These are phyloP conservation scores for Salvia hispanica DNA, from an alignment of 257 asterid species.

Conservation along the genomic window DNA sequence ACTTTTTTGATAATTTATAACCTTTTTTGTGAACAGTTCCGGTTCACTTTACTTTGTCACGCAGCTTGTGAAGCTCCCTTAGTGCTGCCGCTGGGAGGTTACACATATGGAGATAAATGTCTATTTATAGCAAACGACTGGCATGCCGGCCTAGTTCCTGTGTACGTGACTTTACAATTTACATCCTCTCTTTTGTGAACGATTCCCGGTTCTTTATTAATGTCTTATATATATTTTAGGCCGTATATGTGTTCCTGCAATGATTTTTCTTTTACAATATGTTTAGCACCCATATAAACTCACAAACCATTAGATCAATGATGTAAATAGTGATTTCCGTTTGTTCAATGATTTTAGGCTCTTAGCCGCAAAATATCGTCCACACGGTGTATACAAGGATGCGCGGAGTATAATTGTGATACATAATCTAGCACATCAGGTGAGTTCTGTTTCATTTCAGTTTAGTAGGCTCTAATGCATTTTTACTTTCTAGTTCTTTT, in stretches of 20 bases:
- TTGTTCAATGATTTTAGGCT: slow-evolving; percentile 55
- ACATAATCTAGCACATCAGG: slow-evolving; percentile 99
- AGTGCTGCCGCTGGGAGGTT: slow-evolving; percentile 91
- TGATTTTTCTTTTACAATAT: too few relatives aligned
- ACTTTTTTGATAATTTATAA: slow-evolving; percentile 29
- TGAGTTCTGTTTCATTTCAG: slow-evolving; percentile 30
- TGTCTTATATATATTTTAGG: slow-evolving; percentile 10
- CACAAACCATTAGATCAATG: neutral
- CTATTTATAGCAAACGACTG: slow-evolving; percentile 94
- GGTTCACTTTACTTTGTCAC: slow-evolving; percentile 94
- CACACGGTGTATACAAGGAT: slow-evolving; percentile 89
- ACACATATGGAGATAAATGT: slow-evolving; percentile 88
- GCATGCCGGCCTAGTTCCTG: slow-evolving; percentile 98
- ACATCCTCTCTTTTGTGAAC: slow-evolving; percentile 22
- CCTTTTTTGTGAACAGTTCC: slow-evolving; percentile 62
- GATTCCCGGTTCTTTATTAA: slow-evolving; percentile 15
- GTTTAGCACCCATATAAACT: too few relatives aligned
- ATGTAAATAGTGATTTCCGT: slow-evolving; percentile 21
- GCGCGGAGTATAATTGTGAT: slow-evolving; percentile 80
- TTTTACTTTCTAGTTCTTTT: neutral
- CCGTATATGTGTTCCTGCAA: neutral
- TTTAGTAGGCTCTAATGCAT: neutral
- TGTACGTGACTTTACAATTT: slow-evolving; percentile 65
- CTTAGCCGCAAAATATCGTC: slow-evolving; percentile 92
- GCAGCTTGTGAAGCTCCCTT: slow-evolving; percentile 99